Evolutionary conservation across 2,329 filamentous ascomycete genomes (phyloP).

Genomic region (Neospermospora avenae): DNA sequence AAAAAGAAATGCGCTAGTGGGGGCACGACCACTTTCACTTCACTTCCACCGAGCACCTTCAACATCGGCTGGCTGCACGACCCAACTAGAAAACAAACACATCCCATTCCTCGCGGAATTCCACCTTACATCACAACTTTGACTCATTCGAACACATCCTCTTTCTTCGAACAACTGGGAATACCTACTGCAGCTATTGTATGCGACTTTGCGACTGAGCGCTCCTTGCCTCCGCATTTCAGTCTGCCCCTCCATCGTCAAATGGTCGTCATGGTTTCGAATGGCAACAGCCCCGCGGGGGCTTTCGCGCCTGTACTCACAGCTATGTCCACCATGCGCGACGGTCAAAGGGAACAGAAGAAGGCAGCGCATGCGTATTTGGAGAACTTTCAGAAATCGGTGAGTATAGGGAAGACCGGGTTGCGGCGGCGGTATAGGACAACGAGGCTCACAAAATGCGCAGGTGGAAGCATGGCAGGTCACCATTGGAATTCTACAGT

Average conservation of each 20-base stretch:
- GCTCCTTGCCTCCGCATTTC: conserved; percentile 10
- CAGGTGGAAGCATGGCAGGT: conserved; percentile 89
- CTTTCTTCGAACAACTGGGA: background rate
- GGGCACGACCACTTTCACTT: conserved; percentile 5
- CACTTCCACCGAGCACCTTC: background rate
- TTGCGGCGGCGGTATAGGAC: conserved; percentile 8
- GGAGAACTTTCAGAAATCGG: conserved; percentile 97
- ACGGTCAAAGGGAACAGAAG: conserved; percentile 77
- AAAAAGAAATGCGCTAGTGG: conserved; percentile 8
- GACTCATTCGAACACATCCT: no score
- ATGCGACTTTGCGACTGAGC: conserved; percentile 10
- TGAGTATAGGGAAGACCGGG: conserved; percentile 45
- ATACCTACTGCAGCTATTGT: conserved; percentile 1
- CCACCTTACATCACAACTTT: background rate
- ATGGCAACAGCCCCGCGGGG: conserved; percentile 60
- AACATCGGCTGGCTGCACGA: background rate
- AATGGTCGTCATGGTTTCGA: conserved; percentile 40
- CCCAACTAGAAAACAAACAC: conserved; percentile 1
- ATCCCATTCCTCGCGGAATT: background rate
- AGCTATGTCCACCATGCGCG: conserved; percentile 89
- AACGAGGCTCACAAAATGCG: conserved; percentile 24
- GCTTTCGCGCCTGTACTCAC: conserved; percentile 81
- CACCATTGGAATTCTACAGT: conserved; percentile 82
- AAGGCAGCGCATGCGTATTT: conserved; percentile 87
- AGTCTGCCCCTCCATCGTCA: conserved; percentile 31